Base-by-base conservation (phyloP, 306 rosid species). In the Echinosophora koreensis region DNA sequence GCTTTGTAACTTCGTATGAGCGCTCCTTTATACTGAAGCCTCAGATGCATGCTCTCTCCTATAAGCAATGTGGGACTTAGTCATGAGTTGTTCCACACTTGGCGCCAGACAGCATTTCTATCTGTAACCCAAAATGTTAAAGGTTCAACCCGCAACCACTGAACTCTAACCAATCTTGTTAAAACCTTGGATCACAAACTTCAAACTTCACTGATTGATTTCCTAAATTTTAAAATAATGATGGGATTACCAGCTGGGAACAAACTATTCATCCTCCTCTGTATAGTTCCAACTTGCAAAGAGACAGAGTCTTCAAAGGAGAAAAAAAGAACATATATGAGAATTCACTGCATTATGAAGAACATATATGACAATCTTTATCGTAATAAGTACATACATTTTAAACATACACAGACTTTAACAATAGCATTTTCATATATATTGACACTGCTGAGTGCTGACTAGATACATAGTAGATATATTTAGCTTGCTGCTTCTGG, bases 291-390 rank as follows among this genome's bases (percentile, higher is more conserved):
- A 60, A 4, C n/a, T 27, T n/a, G 49, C 47, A 42, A 42, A 11
- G 1, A 1, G 44, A 10, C 38, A 32, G n/a, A n/a, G 74, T n/a
- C 42, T 49, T 30, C 14, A 32, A 52, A 68, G 5, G 15, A 32
- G 11, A 5, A 16, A n/a, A 32, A 32, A n/a, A 28, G 2, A 28
- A 2, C 1, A 2, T 39, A 50, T 2, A 39, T 28, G 58, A 5
- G 22, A 46, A 22, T 50, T 70, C 13, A 46, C 9, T 18, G 13
- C 30, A 15, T 39, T 57, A 30, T 16, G 50, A n/a, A 28, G 46
- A 32, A 73, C 32, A 11, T 18, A 49, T 74, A 13, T n/a, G n/a
- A n/a, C n/a, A n/a, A n/a, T 44, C 42, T n/a, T 64, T 10, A 50
- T 62, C 16, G 6, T 14, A 62, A 51, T 13, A 4, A 65, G 46